A percentile compares a stretch with the other conserved stretches of the same genome.
Conservation (phyloP, 2,329 filamentous ascomycete species). For the Ophiostoma sp. region DNA sequence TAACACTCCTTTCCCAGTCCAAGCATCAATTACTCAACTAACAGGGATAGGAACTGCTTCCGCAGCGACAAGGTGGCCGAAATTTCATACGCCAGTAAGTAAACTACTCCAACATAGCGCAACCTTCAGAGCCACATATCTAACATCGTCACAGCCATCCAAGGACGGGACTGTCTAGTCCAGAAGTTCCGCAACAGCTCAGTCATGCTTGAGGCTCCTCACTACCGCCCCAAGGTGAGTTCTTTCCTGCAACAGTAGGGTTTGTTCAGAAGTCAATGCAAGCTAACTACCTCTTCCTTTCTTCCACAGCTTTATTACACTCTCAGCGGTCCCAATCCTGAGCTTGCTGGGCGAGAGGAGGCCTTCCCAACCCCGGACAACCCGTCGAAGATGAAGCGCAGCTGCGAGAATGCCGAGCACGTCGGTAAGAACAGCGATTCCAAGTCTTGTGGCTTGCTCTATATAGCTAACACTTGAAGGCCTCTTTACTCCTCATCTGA, state of each 20-base stretch:
- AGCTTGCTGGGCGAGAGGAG: constrained; percentile 64
- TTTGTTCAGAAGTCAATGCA: too few relatives aligned
- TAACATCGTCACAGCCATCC: constrained; percentile 59
- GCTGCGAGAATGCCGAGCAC: constrained; percentile 78
- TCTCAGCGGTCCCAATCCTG: constrained; percentile 42
- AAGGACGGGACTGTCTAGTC: constrained; percentile 83
- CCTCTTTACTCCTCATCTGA: constrained; percentile 73
- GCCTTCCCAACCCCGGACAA: constrained; percentile 76
- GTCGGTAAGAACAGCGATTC: constrained; percentile 54
- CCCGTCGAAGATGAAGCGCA: constrained; percentile 78
- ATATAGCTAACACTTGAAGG: constrained; percentile 40
- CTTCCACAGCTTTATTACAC: constrained; percentile 47
- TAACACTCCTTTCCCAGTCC: constrained; percentile 12
- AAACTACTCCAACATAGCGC: background rate
- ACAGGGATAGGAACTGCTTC: constrained; percentile 62
- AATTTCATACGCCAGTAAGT: constrained; percentile 89
- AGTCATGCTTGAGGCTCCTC: constrained; percentile 80
- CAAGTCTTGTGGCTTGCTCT: background rate
- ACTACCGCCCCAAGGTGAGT: constrained; percentile 74
- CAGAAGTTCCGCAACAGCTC: constrained; percentile 97
- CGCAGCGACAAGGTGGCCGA: constrained; percentile 80
- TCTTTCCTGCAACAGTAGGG: background rate
- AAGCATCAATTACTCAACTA: background rate
- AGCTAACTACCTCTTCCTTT: background rate
- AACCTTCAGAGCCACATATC: background rate